Evolutionary conservation across 2,329 filamentous ascomycete species (phyloP), one percentile per base, ranked within the genome.

Genomic region (Nothopassalora personata): DNA sequence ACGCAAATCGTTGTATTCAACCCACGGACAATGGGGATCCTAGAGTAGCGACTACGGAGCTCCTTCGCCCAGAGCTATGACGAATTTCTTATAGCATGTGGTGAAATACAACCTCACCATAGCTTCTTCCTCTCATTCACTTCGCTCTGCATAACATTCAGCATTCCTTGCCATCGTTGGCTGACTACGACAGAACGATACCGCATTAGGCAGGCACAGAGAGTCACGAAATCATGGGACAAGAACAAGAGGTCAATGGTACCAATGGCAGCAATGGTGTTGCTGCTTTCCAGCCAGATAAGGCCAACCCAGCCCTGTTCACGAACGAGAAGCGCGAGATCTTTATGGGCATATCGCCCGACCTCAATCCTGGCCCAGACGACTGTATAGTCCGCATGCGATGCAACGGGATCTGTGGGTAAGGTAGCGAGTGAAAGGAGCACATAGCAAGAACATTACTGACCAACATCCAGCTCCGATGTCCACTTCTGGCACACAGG

Each of bases 401-500:
- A 54, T 62, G 62, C 36, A 70, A 70, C 56, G 68, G 68, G n/a
- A 70, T 70, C 39, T 70, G 67, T 64, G 67, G 66, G 64, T 67
- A 54, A 45, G 62, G 3, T 23, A 23, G 23, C 23, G 8, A 18
- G 3, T 13, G 36, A 31, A 3, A 28, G 31, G 11, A 10, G 23
- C 36, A 28, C 1, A 19, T 18, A 15, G n/a, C 11, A 30, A 36
- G 8, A 34, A 39, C 10, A 10, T 48, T 15, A 30, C 43, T 56
- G 15, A 54, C 43, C 9, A 5, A 11, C 30, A 15, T 15, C 11
- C 53, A 67, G 66, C 47, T 69, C 67, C 18, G 66, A 97, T 75
- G 87, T 97, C 58, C 93, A 97, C 78, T 97, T 97, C 80, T 97
- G 93, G 93, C 90, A 95, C 73, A 88, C 89, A 53, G 93, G 93